phyloP scores from a whole-genome alignment of 2,329 filamentous ascomycete genomes.

The Epichloe glyceriae region DNA sequence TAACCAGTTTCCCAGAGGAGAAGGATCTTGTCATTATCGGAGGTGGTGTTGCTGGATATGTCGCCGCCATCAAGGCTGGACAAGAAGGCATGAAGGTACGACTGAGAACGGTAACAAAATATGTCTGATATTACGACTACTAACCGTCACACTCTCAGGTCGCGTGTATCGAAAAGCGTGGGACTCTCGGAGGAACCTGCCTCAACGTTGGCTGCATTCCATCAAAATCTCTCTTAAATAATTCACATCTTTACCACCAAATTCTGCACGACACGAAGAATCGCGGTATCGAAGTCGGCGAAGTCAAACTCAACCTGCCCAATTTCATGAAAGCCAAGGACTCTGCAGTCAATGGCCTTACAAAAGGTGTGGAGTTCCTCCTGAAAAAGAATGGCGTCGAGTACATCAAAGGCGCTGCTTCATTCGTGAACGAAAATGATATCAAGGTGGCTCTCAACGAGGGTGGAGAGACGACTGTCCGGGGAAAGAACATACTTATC shows the following conservation, averaged over 20 bases:
- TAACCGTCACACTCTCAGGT: conserved; percentile 42
- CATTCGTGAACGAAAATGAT: conserved; percentile 81
- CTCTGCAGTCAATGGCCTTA: conserved; percentile 72
- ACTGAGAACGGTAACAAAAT: not conserved
- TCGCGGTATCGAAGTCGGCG: conserved; percentile 92
- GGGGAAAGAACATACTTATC: conserved; percentile 95
- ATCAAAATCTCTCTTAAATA: conserved; percentile 98
- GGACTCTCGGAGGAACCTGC: conserved; percentile 87
- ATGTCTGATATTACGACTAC: conserved; percentile 1
- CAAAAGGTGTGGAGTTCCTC: conserved; percentile 94
- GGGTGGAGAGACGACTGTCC: conserved; percentile 76
- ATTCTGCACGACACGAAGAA: conserved; percentile 94
- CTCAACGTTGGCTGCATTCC: conserved; percentile 98
- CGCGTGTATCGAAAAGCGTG: conserved; percentile 96
- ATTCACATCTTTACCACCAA: conserved; percentile 96
- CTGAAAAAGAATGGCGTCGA: conserved; percentile 99
- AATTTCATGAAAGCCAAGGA: conserved; percentile 99
- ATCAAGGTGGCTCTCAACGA: conserved; percentile 83
- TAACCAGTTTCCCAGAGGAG: conserved; percentile 49
- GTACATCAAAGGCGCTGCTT: conserved; percentile 87
- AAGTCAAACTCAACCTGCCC: conserved; percentile 88
- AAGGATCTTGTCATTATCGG: conserved; percentile 97
- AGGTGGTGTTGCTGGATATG: conserved; percentile 95
- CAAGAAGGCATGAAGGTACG: conserved; percentile 89
- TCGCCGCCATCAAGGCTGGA: conserved; percentile 96